Base-by-base conservation (phyloP, 805 yeast species). In the Starmerella tilneyi region DNA sequence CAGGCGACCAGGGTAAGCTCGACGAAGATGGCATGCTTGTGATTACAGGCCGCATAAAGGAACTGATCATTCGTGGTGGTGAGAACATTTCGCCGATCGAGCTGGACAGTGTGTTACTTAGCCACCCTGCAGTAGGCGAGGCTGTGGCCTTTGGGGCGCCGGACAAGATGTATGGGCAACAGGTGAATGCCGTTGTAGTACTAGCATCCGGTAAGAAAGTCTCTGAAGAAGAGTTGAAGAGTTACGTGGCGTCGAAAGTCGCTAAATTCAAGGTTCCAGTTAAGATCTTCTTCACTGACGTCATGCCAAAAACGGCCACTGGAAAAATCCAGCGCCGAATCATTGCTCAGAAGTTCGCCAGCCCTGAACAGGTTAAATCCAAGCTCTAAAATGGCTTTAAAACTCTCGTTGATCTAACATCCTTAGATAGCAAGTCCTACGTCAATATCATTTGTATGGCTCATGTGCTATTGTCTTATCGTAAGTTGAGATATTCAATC, bases 51-150 rank as follows among this genome's bases (percentile, higher is more conserved):
- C 69, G 88, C 50, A 70, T 81, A 53, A 80, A 81, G 61, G 88
- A 80, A 61, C 66, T 81, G 54, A 81, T 80, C 56, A 80, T 79
- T 59, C 73, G 85, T 42, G 88, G 84, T 20, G 88, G 88, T 46
- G 88, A 80, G 62, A 80, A 81, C 61, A 79, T 80, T 49, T 74
- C 82, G 3, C 88, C 88, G 5, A 71, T 78, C 50, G 88, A 80
- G 59, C 63, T 80, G 22, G 88, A 80, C 55, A 71, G 76, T 37
- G 70, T 72, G 9, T 61, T 80, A 67, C 64, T 77, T n/a, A 65
- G 73, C 37, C 73, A 77, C 56, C 79, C 79, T 0, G 71, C 69
- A n/a, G 76, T 81, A 12, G 67, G 71, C 19, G 86, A 80, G 58
- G 85, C 82, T 21, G 86, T 81, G 15, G 68, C 79, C 4, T 80